Base-by-base conservation (phyloP, 352 stramenopile genomes). In the Pythium dissimile region DNA sequence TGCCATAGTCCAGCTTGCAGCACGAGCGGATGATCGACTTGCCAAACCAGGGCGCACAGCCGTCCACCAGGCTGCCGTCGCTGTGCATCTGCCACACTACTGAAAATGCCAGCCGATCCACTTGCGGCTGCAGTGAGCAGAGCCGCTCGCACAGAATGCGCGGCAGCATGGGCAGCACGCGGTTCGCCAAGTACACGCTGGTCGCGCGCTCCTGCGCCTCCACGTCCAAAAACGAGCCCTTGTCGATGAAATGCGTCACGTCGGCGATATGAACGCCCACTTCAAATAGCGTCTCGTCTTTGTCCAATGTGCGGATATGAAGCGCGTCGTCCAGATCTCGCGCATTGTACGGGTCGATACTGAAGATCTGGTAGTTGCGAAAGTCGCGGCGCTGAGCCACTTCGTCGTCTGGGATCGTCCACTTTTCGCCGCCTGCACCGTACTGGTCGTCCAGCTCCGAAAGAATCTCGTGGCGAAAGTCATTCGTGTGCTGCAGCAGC, bases 261-360 rank as follows among this genome's bases (percentile, higher is more conserved):
- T 99, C 97, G 1, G 97, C 97, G 75, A 99, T 99, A 66, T 99
- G 97, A 12, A 99, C 96, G 24, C 96, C 96, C 7, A 99, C 74
- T 46, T 96, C 84, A 57, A 92, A 93, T 37, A 71, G 82, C 23
- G 77, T 84, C 7, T 72, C 69, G 18, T 64, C 70, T 10, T 77
- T 67, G 23, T 89, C 59, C 2, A 97, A 59, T 9, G 72, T 69
- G 20, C 75, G 79, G 55, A 99, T 91, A 63, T 98, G 92, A 41
- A 99, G 67, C 21, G 96, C 96, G 69, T 99, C 97, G 56, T 99
- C 96, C 38, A 99, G 73, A 85, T 99, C 96, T 21, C 92, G 93
- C 3, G 96, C 95, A 11, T 94, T 98, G 42, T 95, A 96, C 18
- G 96, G 96, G 75, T 99, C 96, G 41, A 99, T 99, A 7, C 94